Evolutionary conservation across 1,284 basidiomycete genomes (phyloP).

Genomic region (Heterobasidion irregulare): DNA sequence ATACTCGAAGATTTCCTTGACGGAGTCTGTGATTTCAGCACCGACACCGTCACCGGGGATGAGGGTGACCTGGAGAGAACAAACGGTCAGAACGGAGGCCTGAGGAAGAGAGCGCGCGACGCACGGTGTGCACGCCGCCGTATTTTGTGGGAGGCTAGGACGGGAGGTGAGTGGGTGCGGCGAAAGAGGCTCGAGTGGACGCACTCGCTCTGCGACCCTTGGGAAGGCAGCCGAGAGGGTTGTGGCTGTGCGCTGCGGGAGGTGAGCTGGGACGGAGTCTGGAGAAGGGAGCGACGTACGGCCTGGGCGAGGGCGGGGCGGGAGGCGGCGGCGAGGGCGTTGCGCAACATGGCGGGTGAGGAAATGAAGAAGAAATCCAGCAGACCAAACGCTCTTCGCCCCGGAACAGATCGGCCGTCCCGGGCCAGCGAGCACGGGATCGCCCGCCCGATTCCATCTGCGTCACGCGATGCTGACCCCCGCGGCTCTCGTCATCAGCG

Average conservation of each 20-base stretch:
- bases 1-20: conserved; percentile 98
- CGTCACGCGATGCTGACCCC: not conserved
- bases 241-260: conserved; percentile 57
- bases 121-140: conserved; percentile 85
- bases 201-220: conserved; percentile 62
- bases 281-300: conserved; percentile 26
- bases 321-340: conserved; percentile 45
- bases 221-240: conserved; percentile 79
- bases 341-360: conserved; percentile 55
- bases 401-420: conserved; percentile 9
- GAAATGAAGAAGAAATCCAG: conserved; percentile 10
- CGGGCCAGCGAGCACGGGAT: not conserved
- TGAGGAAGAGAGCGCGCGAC: no score
- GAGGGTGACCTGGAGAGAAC: conserved; percentile 65
- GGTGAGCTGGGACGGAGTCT: not conserved
- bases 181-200: conserved; percentile 15
- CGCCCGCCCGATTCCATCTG: not conserved
- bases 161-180: conserved; percentile 12
- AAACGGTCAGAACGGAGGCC: conserved; percentile 10
- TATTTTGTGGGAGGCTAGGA: conserved; percentile 85
- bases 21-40: conserved; percentile 94
- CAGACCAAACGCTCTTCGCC: conserved; percentile 11
- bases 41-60: conserved; percentile 98
- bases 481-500: no score
- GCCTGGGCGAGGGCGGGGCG: conserved; percentile 46